Conservation (phyloP, 2,329 filamentous ascomycete species). For the Trichoderma endophyticum region DNA sequence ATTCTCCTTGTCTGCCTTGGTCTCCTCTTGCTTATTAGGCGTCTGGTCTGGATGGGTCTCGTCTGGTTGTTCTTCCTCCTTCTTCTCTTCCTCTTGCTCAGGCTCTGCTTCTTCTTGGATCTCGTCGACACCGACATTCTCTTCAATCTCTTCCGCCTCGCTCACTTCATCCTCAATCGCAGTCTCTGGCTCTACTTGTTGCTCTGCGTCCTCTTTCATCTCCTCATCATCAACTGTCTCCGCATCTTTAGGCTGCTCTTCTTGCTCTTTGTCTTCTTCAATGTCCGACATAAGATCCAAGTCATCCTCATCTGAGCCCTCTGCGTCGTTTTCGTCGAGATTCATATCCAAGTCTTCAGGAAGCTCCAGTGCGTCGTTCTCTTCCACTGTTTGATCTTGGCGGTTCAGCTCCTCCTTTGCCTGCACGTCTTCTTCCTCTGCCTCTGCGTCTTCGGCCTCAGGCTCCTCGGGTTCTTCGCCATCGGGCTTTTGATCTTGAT, state of each 20-base stretch:
- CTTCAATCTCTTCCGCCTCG: constrained; percentile 53
- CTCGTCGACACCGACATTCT: constrained; percentile 40
- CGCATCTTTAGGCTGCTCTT: constrained; percentile 37
- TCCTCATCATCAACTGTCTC: constrained; percentile 39
- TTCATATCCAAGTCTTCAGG: constrained; percentile 87
- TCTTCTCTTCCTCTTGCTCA: constrained; percentile 50
- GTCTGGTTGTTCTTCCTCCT: constrained; percentile 43
- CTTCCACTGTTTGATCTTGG: constrained; percentile 72
- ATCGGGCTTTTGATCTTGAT: constrained; percentile 45
- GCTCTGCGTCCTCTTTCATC: constrained; percentile 36
- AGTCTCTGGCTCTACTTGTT: constrained; percentile 37
- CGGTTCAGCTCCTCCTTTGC: constrained; percentile 55
- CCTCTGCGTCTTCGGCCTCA: constrained; percentile 41
- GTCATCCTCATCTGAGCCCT: constrained; percentile 54
- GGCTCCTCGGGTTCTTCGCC: constrained; percentile 41
- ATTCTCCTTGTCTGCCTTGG: constrained; percentile 57
- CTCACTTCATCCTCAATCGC: constrained; percentile 55
- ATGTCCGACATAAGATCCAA: constrained; percentile 57
- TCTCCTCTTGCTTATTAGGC: constrained; percentile 43
- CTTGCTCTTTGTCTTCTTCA: constrained; percentile 43
- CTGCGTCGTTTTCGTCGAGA: constrained; percentile 64
- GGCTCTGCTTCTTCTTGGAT: constrained; percentile 43
- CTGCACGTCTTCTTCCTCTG: constrained; percentile 54
- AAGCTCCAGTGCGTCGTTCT: constrained; percentile 77
- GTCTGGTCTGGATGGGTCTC: constrained; percentile 46